Evolutionary conservation across 2,329 filamentous ascomycete species (phyloP).

Genomic region (Pseudodiploospora longispora): DNA sequence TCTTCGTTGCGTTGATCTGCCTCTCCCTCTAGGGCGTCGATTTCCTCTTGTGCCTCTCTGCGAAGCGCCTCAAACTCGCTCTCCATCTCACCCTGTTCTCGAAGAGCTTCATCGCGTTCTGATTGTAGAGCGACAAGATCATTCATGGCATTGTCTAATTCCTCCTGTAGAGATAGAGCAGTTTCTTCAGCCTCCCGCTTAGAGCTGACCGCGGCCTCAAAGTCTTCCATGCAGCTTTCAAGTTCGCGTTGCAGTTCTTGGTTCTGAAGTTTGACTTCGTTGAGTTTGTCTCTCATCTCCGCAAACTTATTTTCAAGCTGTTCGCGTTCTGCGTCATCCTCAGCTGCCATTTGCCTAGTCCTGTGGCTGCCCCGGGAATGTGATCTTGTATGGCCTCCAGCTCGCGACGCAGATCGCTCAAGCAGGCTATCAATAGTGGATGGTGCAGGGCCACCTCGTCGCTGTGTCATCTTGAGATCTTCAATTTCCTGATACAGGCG

Average conservation of each 20-base stretch:
- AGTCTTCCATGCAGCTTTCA: slow-evolving; percentile 69
- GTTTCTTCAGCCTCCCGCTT: slow-evolving; percentile 53
- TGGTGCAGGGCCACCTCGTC: slow-evolving; percentile 55
- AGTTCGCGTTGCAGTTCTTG: slow-evolving; percentile 81
- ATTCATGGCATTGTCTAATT: slow-evolving; percentile 69
- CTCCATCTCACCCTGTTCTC: slow-evolving; percentile 53
- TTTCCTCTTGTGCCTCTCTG: slow-evolving; percentile 57
- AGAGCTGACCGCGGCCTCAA: slow-evolving; percentile 62
- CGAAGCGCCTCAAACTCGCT: slow-evolving; percentile 52
- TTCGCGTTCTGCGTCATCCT: slow-evolving; percentile 73
- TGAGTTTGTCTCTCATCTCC: slow-evolving; percentile 77
- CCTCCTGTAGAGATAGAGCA: slow-evolving; percentile 62
- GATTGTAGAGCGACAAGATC: slow-evolving; percentile 71
- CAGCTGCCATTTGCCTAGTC: slow-evolving; percentile 51
- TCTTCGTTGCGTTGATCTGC: slow-evolving; percentile 66
- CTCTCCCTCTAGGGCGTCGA: slow-evolving; percentile 61
- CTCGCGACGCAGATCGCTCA: slow-evolving; percentile 86
- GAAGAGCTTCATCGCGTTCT: slow-evolving; percentile 79
- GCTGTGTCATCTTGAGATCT: slow-evolving; percentile 81
- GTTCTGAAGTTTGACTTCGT: slow-evolving; percentile 77
- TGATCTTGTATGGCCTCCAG: slow-evolving; percentile 60
- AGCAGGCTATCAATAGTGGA: slow-evolving; percentile 81
- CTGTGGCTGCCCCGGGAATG: slow-evolving; percentile 65
- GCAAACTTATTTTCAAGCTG: slow-evolving; percentile 79
- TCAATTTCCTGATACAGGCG: slow-evolving; percentile 95